These are phyloP conservation scores for Wolfiporia cocos DNA, from an alignment of 1,284 basidiomycete genomes.

Conservation along the genomic window DNA sequence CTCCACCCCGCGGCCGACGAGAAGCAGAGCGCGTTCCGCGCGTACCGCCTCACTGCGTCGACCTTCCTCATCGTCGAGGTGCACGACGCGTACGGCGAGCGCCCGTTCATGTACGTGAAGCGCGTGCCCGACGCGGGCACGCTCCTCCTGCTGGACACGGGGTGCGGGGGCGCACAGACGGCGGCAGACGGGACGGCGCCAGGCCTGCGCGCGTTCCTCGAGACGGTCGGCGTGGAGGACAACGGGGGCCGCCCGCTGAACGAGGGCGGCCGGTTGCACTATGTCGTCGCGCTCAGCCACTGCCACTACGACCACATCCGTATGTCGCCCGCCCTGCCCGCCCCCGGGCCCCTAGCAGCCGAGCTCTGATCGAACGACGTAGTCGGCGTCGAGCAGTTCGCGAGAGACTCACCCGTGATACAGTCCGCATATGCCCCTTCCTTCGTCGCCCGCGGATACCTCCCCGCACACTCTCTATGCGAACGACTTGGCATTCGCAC, in stretches of 20 bases:
- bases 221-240: slow-evolving; percentile 35
- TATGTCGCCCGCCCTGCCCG: no score
- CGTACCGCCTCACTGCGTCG: slow-evolving; percentile 35
- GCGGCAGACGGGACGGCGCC: slow-evolving; percentile 34
- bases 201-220: slow-evolving; percentile 42
- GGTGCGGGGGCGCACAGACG: slow-evolving; percentile 42
- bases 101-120: slow-evolving; percentile 50
- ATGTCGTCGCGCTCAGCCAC: slow-evolving; percentile 44
- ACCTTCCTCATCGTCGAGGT: slow-evolving; percentile 49
- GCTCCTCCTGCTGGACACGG: slow-evolving; percentile 46
- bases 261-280: slow-evolving; percentile 31
- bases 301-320: slow-evolving; percentile 56
- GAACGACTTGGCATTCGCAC: slow-evolving; percentile 31
- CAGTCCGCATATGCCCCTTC: slow-evolving; percentile 38
- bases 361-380: no score
- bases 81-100: slow-evolving; percentile 44
- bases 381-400: slow-evolving; percentile 48
- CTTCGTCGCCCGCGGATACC: slow-evolving; percentile 34
- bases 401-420: slow-evolving; percentile 37
- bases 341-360: no score
- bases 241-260: slow-evolving; percentile 41
- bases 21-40: slow-evolving; percentile 31
- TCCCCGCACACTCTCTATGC: slow-evolving; percentile 41
- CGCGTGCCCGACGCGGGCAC: slow-evolving; percentile 31
- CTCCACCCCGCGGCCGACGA: not conserved